Percentiles rank a stretch among this genome's conserved stretches.
phyloP scores from a whole-genome alignment of 2,329 filamentous ascomycete species.

The Beauveria asiatica region DNA sequence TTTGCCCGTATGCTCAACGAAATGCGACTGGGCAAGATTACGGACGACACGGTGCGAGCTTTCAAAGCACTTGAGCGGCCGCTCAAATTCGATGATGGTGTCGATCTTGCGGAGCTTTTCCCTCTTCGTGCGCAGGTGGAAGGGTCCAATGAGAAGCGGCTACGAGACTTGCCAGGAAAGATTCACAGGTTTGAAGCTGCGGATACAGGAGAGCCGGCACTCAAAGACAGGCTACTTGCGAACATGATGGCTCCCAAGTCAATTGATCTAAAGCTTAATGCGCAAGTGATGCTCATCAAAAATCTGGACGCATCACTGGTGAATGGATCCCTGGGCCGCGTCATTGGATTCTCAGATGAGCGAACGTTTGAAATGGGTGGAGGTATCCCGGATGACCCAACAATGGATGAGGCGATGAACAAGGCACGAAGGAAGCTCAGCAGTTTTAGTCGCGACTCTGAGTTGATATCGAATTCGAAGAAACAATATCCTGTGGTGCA shows the following conservation, averaged over 20 bases:
- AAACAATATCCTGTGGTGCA: conserved; percentile 73
- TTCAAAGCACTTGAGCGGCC: conserved; percentile 69
- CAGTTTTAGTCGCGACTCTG: conserved; percentile 34
- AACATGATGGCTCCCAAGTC: conserved; percentile 89
- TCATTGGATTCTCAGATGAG: conserved; percentile 41
- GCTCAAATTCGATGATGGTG: conserved; percentile 63
- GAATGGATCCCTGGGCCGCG: conserved; percentile 86
- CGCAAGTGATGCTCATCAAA: conserved; percentile 99
- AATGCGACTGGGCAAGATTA: conserved; percentile 83
- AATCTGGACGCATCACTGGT: conserved; percentile 92
- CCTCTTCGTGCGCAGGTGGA: conserved; percentile 89
- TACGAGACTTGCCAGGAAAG: conserved; percentile 63
- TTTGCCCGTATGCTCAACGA: conserved; percentile 97
- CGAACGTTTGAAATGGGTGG: conserved; percentile 29
- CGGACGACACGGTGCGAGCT: conserved; percentile 61
- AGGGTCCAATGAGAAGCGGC: conserved; percentile 66
- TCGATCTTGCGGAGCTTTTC: conserved; percentile 74
- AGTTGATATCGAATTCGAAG: conserved; percentile 34
- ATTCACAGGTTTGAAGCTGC: conserved; percentile 59
- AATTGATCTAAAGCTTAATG: conserved; percentile 78
- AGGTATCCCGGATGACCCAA: conserved; percentile 37
- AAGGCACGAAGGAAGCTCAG: conserved; percentile 51
- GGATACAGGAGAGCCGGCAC: conserved; percentile 64
- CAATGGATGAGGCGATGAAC: conserved; percentile 30
- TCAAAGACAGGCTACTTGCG: conserved; percentile 68